Evolutionary conservation across 805 yeast species (phyloP), one percentile per base, ranked within the genome.

Genomic region (Saccharomycopsis sp.): DNA sequence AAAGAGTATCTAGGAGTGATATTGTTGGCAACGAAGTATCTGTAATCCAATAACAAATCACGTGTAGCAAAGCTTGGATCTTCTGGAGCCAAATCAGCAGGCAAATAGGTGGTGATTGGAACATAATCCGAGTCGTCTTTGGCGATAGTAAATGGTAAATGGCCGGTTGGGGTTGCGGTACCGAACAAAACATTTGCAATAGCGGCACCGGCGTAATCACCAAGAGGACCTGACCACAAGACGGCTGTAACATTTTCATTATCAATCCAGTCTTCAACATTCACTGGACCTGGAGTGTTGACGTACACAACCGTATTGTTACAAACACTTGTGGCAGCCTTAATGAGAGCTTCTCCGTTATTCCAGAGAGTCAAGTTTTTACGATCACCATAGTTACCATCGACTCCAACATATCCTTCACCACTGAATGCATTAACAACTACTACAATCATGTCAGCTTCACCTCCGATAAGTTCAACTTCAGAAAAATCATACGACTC

Each of bases 71-170:
- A 58, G 22, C 61, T 63, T 38, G 72, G 67, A 62, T 70, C 73
- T 51, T 68, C 71, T 12, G 78, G 76, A 35, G 63, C 61, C 1
- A 76, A 76, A 53, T 72, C 65, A 23, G 66, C 63, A 2, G 70
- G 69, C 14, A 72, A 68, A 41, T 69, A 73, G 53, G 74, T 77
- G 56, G 79, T 64, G 9, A 80, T 70, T 22, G 79, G 78, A 24
- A 78, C 79, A 62, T 83, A 77, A 63, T 68, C 84, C 56, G 65
- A 69, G 54, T 70, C 71, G 61, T 79, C 77, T 64, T 76, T 78
- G 12, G 88, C 86, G 62, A 84, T 76, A 2, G 88, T 82, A 65
- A 83, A 83, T 1, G 89, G 87, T 41, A 84, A 72, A 60, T 78
- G 75, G 3, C 88, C 89, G 42, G 85, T 80, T 7, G 88, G 87